Conservation (phyloP, 768 basidiomycete genomes). For the Suillus fuscotomentosus region DNA sequence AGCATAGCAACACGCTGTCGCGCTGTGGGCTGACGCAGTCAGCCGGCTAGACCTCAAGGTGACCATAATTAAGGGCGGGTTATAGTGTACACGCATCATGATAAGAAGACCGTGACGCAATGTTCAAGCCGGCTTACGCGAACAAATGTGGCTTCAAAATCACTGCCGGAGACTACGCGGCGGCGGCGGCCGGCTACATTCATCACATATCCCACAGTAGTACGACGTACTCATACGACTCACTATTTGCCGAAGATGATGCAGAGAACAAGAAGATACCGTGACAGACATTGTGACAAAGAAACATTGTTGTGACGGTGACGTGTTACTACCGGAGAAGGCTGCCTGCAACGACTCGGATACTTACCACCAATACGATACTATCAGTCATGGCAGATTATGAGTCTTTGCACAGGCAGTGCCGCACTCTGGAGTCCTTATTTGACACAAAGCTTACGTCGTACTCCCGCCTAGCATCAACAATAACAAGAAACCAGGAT, state of each 20-base stretch:
- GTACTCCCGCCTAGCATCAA: constrained; percentile 83
- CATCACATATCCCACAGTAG: not conserved
- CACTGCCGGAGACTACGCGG: not conserved
- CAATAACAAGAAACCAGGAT: constrained; percentile 48
- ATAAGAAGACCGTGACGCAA: no score
- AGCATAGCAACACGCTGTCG: not conserved
- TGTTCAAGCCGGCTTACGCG: not conserved
- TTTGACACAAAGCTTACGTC: constrained; percentile 90
- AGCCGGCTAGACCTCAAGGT: not conserved
- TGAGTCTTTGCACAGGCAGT: constrained; percentile 88
- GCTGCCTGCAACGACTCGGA: not conserved
- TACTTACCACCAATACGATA: not conserved
- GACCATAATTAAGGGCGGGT: not conserved
- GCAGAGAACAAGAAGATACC: not conserved
- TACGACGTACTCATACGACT: not conserved
- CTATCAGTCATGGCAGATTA: constrained; percentile 64
- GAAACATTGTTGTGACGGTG: not conserved
- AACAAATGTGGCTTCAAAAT: not conserved
- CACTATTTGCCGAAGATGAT: not conserved
- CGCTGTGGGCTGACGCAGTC: not conserved
- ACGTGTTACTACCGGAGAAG: not conserved
- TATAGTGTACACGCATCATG: not conserved
- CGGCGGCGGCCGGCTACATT: not conserved
- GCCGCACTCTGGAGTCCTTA: constrained; percentile 89
- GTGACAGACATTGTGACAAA: not conserved